These are phyloP conservation scores for Phoenix dactylifera DNA, from an alignment of 176 grass and related monocot genomes.

Conservation along the genomic window DNA sequence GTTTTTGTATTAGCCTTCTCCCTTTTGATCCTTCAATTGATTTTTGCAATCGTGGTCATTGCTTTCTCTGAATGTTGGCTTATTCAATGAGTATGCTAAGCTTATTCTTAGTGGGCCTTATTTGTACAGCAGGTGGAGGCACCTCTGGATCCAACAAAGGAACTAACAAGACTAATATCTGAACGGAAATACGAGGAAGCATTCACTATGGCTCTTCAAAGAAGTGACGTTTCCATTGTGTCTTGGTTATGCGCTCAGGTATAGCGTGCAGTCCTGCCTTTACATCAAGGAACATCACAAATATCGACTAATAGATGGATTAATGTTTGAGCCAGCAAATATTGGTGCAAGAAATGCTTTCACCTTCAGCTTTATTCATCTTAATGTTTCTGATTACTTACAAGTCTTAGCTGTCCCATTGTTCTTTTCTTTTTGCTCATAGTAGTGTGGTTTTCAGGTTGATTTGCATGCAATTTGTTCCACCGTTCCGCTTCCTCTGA, in stretches of 20 bases:
- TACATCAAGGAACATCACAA: too few species aligned
- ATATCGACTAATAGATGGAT: too few species aligned
- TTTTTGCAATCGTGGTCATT: neutral
- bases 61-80: too few species aligned
- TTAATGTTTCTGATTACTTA: too few species aligned
- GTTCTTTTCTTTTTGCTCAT: too few species aligned
- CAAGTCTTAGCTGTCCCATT: too few species aligned
- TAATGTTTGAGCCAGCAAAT: too few species aligned
- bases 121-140: slow-evolving; percentile 53
- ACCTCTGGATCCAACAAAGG: slow-evolving; percentile 57
- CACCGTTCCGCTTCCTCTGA: slow-evolving; percentile 45
- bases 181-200: slow-evolving; percentile 78
- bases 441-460: slow-evolving; percentile 30
- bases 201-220: slow-evolving; percentile 93
- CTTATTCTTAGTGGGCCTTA: slow-evolving; percentile 8
- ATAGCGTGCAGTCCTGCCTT: neutral
- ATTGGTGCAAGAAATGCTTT: too few species aligned
- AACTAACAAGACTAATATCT: slow-evolving; percentile 52
- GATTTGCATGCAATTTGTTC: slow-evolving; percentile 68
- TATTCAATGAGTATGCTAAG: too few species aligned
- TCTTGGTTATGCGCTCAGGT: slow-evolving; percentile 95
- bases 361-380: too few species aligned
- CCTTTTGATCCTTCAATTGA: neutral
- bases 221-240: slow-evolving; percentile 66
- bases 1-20: neutral